Percentiles rank a stretch among this genome's conserved stretches.
Conservation (phyloP, 2,329 filamentous ascomycete species). For the Pezicula radicicola region DNA sequence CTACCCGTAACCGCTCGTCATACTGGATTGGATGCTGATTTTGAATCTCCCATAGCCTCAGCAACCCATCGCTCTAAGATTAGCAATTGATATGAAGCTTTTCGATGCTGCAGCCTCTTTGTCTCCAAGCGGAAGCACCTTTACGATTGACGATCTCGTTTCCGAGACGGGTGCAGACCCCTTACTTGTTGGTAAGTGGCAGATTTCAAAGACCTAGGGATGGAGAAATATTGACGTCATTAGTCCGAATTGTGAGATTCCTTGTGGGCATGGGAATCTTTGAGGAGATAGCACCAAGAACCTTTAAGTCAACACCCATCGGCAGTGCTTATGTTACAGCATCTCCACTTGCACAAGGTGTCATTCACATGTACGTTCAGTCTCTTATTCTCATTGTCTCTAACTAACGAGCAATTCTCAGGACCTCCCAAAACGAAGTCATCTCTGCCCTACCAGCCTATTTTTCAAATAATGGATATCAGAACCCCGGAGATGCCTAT, state of each 20-base stretch:
- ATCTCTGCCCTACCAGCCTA: conserved; percentile 6
- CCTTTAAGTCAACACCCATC: not conserved
- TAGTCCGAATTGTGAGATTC: conserved; percentile 11
- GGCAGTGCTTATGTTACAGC: conserved; percentile 1
- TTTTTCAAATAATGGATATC: conserved; percentile 6
- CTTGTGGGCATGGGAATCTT: conserved; percentile 7
- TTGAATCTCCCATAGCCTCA: not conserved
- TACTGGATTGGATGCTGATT: not conserved
- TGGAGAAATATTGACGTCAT: not conserved
- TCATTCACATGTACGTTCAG: conserved; percentile 6
- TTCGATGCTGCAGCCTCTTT: not conserved
- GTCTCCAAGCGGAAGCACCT: not conserved
- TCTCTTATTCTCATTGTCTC: not conserved
- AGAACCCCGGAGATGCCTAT: conserved; percentile 8
- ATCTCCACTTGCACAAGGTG: conserved; percentile 1
- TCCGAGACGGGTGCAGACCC: not conserved
- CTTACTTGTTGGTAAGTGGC: not conserved
- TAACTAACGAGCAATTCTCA: too few species aligned
- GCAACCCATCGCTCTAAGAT: not conserved
- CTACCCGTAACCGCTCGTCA: too few species aligned
- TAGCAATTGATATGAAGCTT: not conserved
- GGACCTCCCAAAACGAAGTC: not conserved
- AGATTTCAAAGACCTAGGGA: too few species aligned
- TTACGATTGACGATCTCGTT: not conserved
- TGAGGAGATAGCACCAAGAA: conserved; percentile 1